Evolutionary conservation across 148 eudicot genomes (phyloP), one percentile per base, ranked within the genome.

Genomic region (Rhododendron ferrugineum): DNA sequence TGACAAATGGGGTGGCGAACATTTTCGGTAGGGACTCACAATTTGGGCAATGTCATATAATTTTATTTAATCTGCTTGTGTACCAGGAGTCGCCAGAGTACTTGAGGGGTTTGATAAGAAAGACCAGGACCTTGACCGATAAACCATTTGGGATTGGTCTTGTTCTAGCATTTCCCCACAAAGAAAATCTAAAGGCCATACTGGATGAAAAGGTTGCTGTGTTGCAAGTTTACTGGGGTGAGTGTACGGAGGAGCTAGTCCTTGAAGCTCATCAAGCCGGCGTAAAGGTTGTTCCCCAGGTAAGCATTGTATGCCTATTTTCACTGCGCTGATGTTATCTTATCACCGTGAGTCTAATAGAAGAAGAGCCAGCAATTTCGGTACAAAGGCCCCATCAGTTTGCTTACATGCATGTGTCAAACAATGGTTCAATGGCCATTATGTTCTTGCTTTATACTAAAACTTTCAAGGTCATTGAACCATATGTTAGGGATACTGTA

Each of bases 231-330:
- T 96, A 92, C 68, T 96, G 98, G 99, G 99, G 99, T 42, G 96
- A 95, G 81, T 93, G 92, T 83, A 85, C 98, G 2, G 78, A 94
- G 82, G 98, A 95, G 70, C 90, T 95, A 50, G 95, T 96, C 40
- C 84, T 32, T 83, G 86, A 87, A 91, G 98, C 98, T 86, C 99
- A 95, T 90, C 87, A 86, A 86, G 97, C 95, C 30, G 97, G 98
- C 40, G 96, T 96, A 60, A 96, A 92, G 88, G 93, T 96, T 88
- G 94, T 96, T 91, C 98, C 96, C 58, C 99, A 96, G 85, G 99
- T 96, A 89, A 87, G 89, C 85, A 11, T 64, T 58, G 20, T 70
- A 20, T 50, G 66, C 58, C 11, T 34, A 22, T 40, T 72, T 68
- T 62, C 40, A 23, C 22, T 49, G 15, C 37, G 1, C 20, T 58